A percentile compares a stretch with the other conserved stretches of the same genome.
Conservation (phyloP, 2,329 filamentous ascomycete genomes). For the Chrysoporthe deuterocubensis region DNA sequence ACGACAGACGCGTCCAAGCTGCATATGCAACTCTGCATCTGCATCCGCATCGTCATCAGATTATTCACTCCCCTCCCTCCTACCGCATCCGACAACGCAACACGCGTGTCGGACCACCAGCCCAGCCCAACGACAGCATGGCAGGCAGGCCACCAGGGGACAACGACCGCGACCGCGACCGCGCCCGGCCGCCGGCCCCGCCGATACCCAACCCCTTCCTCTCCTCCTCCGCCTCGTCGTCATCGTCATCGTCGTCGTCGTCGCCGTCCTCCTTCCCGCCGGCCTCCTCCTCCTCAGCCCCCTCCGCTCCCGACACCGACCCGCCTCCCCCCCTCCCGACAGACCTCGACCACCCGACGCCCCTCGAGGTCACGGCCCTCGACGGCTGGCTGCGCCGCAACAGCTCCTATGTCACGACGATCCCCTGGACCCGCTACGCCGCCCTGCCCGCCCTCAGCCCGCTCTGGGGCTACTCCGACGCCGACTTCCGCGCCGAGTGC, state of each 20-base stretch:
- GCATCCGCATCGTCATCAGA: too few species aligned
- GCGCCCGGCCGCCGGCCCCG: slow-evolving; percentile 1
- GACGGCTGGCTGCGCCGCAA: slow-evolving; percentile 26
- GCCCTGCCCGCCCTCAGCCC: slow-evolving; percentile 23
- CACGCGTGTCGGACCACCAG: too few species aligned
- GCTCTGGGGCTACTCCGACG: slow-evolving; percentile 27
- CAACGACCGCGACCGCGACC: not conserved
- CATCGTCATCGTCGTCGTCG: too few species aligned
- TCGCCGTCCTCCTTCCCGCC: too few species aligned
- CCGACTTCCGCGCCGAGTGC: slow-evolving; percentile 27
- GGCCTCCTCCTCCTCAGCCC: not conserved
- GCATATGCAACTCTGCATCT: too few species aligned
- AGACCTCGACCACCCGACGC: slow-evolving; percentile 25
- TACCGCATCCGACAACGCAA: too few species aligned
- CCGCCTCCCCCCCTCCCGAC: slow-evolving; percentile 24
- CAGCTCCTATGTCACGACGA: slow-evolving; percentile 24
- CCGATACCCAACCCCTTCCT: slow-evolving; percentile 5
- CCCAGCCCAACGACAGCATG: not conserved
- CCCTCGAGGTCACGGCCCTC: slow-evolving; percentile 22
- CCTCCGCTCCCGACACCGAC: slow-evolving; percentile 1
- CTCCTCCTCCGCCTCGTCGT: not conserved
- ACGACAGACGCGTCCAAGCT: not conserved
- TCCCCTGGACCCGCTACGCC: slow-evolving; percentile 26
- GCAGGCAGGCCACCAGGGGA: not conserved
- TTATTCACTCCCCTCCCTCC: too few species aligned